These are phyloP conservation scores for Colletotrichum higginsianum DNA, from an alignment of 2,329 filamentous ascomycete species.

Conservation along the genomic window DNA sequence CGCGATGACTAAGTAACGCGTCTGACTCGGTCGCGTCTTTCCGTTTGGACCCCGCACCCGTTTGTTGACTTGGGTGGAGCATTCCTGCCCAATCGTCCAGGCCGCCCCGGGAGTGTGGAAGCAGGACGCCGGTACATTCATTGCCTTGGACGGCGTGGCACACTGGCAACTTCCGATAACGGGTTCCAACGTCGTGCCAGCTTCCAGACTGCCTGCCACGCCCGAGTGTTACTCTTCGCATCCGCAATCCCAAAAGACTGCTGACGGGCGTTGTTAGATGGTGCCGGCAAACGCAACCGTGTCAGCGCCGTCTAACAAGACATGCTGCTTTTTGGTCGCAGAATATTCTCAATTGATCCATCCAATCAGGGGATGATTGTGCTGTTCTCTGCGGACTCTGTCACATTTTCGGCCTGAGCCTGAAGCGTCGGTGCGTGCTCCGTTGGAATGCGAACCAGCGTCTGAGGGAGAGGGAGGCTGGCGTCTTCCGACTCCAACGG, in stretches of 20 bases:
- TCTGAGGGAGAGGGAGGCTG: constrained; percentile 76
- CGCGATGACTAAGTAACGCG: constrained; percentile 31
- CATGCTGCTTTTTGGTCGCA: constrained; percentile 19
- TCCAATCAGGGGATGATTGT: constrained; percentile 15
- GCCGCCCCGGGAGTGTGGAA: constrained; percentile 8
- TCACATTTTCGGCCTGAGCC: constrained; percentile 69
- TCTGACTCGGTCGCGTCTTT: constrained; percentile 33
- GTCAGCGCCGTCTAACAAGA: not conserved
- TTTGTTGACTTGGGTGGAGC: constrained; percentile 41
- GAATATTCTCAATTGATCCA: not conserved
- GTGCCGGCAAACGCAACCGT: not conserved
- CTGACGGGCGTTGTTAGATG: too few relatives aligned
- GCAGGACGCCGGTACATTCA: not conserved
- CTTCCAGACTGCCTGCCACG: not conserved
- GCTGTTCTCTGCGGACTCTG: constrained; percentile 58
- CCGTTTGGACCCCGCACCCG: constrained; percentile 33
- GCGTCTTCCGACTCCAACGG: constrained; percentile 50
- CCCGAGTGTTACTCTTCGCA: not conserved
- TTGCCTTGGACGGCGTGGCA: constrained; percentile 3
- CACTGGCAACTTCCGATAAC: constrained; percentile 1
- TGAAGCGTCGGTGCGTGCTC: constrained; percentile 79
- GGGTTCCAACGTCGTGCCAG: not conserved
- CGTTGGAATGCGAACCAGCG: constrained; percentile 86
- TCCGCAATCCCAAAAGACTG: not conserved
- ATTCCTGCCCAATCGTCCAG: constrained; percentile 23